phyloP scores from a whole-genome alignment of 306 rosid species.

The Cicer judaicum region DNA sequence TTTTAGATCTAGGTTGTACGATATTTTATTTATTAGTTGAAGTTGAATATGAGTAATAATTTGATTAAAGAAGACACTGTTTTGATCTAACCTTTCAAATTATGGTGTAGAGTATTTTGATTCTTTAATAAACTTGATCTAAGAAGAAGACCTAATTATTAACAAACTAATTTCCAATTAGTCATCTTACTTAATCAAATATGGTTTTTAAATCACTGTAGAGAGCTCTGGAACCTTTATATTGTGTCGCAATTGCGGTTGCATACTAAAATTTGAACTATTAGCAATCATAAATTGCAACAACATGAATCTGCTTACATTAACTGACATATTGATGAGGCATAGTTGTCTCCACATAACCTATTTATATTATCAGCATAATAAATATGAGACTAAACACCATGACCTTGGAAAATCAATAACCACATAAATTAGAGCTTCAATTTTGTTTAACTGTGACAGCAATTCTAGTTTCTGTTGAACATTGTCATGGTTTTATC shows the following conservation, averaged over 20 bases:
- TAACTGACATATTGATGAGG: neutral
- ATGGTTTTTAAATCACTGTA: no score
- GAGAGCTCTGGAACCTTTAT: no score
- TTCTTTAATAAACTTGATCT: neutral
- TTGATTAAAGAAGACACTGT: constrained; percentile 6
- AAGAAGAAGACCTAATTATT: neutral
- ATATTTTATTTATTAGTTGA: neutral
- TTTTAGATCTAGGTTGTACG: constrained; percentile 38
- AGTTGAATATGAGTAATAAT: constrained; percentile 10
- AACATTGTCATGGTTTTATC: constrained; percentile 16
- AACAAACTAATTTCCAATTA: neutral
- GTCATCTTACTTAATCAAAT: neutral
- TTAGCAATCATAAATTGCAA: neutral
- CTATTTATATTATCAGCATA: neutral
- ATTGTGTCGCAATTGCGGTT: no score
- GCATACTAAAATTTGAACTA: no score
- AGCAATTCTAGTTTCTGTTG: neutral
- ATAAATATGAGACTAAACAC: neutral
- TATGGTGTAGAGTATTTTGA: constrained; percentile 12
- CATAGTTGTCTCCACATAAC: neutral
- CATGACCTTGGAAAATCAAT: neutral
- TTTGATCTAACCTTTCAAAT: constrained; percentile 1
- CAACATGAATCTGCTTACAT: neutral
- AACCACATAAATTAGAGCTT: neutral
- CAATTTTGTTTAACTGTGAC: neutral